Base-by-base conservation (phyloP, 495 filamentous ascomycete genomes). In the Talaromyces proteolyticus region DNA sequence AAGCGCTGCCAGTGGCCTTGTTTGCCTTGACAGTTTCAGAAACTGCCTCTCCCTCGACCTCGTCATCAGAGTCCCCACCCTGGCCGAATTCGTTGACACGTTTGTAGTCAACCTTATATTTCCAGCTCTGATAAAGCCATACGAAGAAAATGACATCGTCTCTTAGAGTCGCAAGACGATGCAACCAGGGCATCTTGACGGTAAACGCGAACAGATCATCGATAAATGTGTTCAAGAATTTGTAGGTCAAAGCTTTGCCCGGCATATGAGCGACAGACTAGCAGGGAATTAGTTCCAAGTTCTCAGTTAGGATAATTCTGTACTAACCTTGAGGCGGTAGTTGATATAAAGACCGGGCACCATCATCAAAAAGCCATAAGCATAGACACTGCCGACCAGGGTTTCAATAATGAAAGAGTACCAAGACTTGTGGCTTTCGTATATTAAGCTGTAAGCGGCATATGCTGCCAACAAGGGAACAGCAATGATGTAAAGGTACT, bases 291-390 rank as follows among this genome's bases (percentile, higher is more conserved):
- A 68, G 61, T 42, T 44, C 21, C 17, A 38, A 37, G 51, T 10
- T 1, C 12, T 26, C 10, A 21, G 6, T 41, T 36, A 12, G 44
- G 3, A 16, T 16, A 21, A 25, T 8, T 16, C 1, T 41, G 37
- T 12, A 62, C 72, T 23, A 44, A 78, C 75, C 69, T 97, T 93
- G 55, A 98, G 79, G 6, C 92, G 80, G 73, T 98, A 98, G 75
- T 98, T 98, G 81, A 98, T 98, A 66, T 97, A 98, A 48, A 98
- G 74, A 51, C 81, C 86, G 22, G 93, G 93, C 16, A 98, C 89
- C 93, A 98, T 97, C 94, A 98, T 97, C 52, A 98, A 68, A 74
- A 98, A 98, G 6, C 93, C 93, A 59, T 98, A 98, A 1, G 93
- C 92, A 63, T 98, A 98, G 25, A 98, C 93, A 42, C 86, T 91